Evolutionary conservation across 1,284 basidiomycete genomes (phyloP).

Genomic region (Pseudozyma flocculosa): DNA sequence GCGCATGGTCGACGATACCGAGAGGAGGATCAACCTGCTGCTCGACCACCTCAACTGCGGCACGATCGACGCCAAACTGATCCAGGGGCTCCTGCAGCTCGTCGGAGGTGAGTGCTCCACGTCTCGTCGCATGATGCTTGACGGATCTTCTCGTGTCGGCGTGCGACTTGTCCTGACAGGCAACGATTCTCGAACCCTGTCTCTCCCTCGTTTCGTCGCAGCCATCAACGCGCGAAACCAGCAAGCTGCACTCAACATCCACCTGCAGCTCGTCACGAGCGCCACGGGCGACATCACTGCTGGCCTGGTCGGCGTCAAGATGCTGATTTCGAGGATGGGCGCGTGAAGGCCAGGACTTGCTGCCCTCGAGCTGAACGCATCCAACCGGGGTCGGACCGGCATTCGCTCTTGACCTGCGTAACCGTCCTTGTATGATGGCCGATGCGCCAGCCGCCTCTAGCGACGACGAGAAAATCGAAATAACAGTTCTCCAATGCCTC

Average conservation of each 20-base stretch:
- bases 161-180: too few species aligned
- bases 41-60: constrained; percentile 92
- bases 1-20: constrained; percentile 82
- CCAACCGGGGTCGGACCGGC: too few species aligned
- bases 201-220: too few species aligned
- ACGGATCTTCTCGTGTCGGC: too few species aligned
- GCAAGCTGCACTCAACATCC: constrained; percentile 46
- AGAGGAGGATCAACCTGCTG: constrained; percentile 78
- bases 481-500: too few species aligned
- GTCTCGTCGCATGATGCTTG: too few species aligned
- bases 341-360: not conserved
- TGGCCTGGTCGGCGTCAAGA: constrained; percentile 54
- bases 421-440: too few species aligned
- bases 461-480: too few species aligned
- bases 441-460: too few species aligned
- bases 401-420: too few species aligned
- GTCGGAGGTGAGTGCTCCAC: constrained; percentile 34
- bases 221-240: constrained; percentile 52
- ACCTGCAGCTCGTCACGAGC: constrained; percentile 51
- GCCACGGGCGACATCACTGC: constrained; percentile 48
- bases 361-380: too few species aligned
- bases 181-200: too few species aligned
- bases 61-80: constrained; percentile 63
- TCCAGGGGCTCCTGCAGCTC: constrained; percentile 54
- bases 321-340: constrained; percentile 41